Evolutionary conservation across 352 stramenopile species (phyloP), one percentile per base, ranked within the genome.

Genomic region (Plasmopara halstedii): DNA sequence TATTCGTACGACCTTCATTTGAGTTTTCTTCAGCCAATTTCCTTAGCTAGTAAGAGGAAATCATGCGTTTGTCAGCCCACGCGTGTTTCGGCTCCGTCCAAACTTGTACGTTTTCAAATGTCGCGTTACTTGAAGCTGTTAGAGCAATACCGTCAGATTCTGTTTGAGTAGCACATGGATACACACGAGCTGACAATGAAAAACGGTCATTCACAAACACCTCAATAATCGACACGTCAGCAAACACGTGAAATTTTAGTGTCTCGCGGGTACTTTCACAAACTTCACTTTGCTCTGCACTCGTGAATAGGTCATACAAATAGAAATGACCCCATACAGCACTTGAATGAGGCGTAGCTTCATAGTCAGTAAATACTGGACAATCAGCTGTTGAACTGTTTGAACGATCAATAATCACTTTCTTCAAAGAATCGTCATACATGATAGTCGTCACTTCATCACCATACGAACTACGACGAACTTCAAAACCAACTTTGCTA

Each of bases 141-240:
- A 85, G 49, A 45, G 73, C 62, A 53, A 85, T 85, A 27, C 70
- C 66, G 21, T 83, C 68, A 8, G 73, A 83, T 35, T 35, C 29
- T 3, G 29, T 35, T 14, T 35, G 29, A 35, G 29, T 35, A 5
- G 29, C 70, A 48, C 73, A 85, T 34, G 73, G 70, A 57, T 85
- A 85, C 25, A 85, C 67, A 22, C 73, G 73, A 48, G 71, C 64
- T 31, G 73, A 85, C 20, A 85, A 59, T 15, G 68, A 44, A 40
- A 85, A 83, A 50, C 73, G 70, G 50, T 60, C 70, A 61, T 85
- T 85, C 48, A 85, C 69, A 31, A 85, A 83, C 50, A 85, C 73
- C 38, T 85, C 73, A 15, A 82, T 58, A 21, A 64, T 71, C n/a
- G 73, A 83, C 34, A 85, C 73, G 51, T 85, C 73, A 27, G 83